These are phyloP conservation scores for Diophrys appendiculata DNA, from an alignment of 73 alveolate genomes.

Conservation along the genomic window DNA sequence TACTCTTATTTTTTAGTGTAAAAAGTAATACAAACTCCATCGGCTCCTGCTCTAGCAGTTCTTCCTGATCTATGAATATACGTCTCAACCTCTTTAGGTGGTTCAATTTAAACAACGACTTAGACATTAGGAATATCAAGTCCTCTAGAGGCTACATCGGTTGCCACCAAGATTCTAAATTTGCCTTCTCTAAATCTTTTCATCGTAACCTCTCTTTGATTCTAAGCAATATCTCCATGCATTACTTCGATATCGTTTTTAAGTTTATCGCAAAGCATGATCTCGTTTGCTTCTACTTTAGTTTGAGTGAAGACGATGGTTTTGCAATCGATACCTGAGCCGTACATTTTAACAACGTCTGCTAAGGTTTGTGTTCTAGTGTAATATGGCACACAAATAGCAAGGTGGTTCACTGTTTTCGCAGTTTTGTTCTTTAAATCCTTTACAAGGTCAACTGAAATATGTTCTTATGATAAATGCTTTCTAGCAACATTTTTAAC, in stretches of 20 bases:
- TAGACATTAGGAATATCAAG: conserved; percentile 88
- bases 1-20: conserved; percentile 31
- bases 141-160: conserved; percentile 90
- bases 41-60: conserved; percentile 74
- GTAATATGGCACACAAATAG: conserved; percentile 69
- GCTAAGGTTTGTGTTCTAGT: conserved; percentile 71
- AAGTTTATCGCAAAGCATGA: conserved; percentile 45
- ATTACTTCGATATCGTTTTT: conserved; percentile 64
- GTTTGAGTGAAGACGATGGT: conserved; percentile 74
- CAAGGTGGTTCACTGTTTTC: conserved; percentile 83
- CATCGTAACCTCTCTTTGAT: conserved; percentile 71
- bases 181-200: conserved; percentile 79
- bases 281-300: conserved; percentile 70
- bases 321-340: conserved; percentile 84
- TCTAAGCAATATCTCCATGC: conserved; percentile 80
- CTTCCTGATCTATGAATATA: conserved; percentile 89
- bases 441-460: conserved; percentile 82
- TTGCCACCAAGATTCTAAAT: conserved; percentile 79
- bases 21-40: conserved; percentile 47
- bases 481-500: conserved; percentile 86
- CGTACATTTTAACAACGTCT: conserved; percentile 65
- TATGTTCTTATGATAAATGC: conserved; percentile 62
- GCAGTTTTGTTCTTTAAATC: conserved; percentile 92
- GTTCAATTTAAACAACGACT: conserved; percentile 80
- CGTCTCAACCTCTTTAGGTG: conserved; percentile 83